Percentiles rank a stretch among this genome's conserved stretches.
Evolutionary conservation across 108 stramenopile species (phyloP).

Genomic region (Nannochloropsis gaditana): DNA sequence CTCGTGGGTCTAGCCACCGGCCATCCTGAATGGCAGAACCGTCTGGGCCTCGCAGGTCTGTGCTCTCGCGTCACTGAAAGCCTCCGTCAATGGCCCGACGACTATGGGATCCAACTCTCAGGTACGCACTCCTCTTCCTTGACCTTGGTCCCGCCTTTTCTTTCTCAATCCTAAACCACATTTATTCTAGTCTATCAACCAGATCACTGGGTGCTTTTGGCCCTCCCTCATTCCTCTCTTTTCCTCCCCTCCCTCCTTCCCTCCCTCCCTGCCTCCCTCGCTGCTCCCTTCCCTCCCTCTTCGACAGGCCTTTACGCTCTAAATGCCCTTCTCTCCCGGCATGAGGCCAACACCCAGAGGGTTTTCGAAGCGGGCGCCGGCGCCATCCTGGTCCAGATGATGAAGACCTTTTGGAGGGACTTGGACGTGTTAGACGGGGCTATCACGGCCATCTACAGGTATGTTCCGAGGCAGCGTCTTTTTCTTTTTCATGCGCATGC

Average conservation of each 20-base stretch:
- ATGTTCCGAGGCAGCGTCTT: not conserved
- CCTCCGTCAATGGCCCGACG: not conserved
- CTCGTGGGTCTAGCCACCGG: not conserved
- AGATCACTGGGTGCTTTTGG: no score
- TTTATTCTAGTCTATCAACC: no score
- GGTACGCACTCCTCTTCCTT: not conserved
- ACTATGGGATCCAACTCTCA: not conserved
- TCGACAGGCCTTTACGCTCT: not conserved
- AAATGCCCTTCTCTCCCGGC: constrained; percentile 13
- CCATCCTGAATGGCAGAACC: not conserved
- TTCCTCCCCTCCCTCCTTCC: not conserved
- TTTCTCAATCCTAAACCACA: no score
- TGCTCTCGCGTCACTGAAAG: not conserved
- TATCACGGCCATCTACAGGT: constrained; percentile 5
- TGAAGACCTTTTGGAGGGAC: not conserved
- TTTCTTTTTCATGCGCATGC: no score
- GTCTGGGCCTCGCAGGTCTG: not conserved
- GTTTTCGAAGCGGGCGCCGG: not conserved
- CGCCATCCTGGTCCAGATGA: not conserved
- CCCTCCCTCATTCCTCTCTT: no score
- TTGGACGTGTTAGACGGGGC: not conserved
- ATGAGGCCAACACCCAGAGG: not conserved
- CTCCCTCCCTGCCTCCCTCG: not conserved
- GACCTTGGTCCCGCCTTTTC: no score
- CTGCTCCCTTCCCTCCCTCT: not conserved